Conservation (phyloP, 2,329 filamentous ascomycete genomes). For the Cladophialophora bantiana region DNA sequence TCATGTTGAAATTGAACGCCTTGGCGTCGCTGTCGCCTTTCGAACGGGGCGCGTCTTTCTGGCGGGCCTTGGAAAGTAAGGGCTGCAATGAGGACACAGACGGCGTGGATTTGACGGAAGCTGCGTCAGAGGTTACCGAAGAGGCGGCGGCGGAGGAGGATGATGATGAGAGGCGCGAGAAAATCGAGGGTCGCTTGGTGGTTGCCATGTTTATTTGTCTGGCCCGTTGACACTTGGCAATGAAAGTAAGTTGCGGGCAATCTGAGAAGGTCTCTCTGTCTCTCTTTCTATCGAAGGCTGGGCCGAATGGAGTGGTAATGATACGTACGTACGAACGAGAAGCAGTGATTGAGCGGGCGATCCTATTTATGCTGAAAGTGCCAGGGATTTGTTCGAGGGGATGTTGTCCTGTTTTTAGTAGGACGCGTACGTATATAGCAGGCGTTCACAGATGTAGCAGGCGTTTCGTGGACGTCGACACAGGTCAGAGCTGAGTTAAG, state of each 20-base stretch:
- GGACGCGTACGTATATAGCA: too few species aligned
- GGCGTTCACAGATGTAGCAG: too few species aligned
- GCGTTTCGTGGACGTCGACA: neutral
- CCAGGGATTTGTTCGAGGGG: too few species aligned
- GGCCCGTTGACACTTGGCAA: neutral
- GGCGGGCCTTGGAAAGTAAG: neutral
- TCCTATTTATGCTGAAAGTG: too few species aligned
- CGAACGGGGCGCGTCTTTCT: neutral
- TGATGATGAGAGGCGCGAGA: constrained; percentile 12
- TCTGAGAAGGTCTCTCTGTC: neutral
- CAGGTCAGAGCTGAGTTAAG: neutral
- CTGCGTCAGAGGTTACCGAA: neutral
- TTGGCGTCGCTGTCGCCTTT: neutral
- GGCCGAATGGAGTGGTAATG: too few species aligned
- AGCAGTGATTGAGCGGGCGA: neutral
- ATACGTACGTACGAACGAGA: neutral
- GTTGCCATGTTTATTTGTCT: neutral
- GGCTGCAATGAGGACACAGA: constrained; percentile 16
- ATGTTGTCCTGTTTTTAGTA: too few species aligned
- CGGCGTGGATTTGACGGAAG: constrained; percentile 11
- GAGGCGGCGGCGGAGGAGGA: neutral
- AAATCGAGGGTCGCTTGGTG: constrained; percentile 9
- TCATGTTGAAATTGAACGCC: constrained; percentile 16
- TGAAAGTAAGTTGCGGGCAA: neutral
- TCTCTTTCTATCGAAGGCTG: neutral